Conservation (phyloP, 1,139 yeast species). For the Sugiyamaella novakii region DNA sequence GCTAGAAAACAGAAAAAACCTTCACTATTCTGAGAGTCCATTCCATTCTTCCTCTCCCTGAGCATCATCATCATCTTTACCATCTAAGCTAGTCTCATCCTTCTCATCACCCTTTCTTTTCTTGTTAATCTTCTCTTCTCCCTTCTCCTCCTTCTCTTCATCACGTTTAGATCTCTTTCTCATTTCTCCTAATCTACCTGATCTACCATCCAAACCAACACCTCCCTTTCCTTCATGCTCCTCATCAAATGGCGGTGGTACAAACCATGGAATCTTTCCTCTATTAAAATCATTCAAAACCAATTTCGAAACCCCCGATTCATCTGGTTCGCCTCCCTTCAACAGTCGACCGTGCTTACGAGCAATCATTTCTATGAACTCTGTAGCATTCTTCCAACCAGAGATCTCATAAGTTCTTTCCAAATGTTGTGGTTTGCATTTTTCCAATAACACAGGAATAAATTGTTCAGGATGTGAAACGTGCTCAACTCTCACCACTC, state of each 20-base stretch:
- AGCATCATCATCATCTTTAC: slow-evolving; percentile 14
- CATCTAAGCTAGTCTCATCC: slow-evolving; percentile 26
- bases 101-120: slow-evolving; percentile 29
- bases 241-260: slow-evolving; percentile 71
- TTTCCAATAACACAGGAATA: slow-evolving; percentile 80
- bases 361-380: slow-evolving; percentile 87
- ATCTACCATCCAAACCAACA: slow-evolving; percentile 28
- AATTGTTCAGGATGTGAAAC: slow-evolving; percentile 95
- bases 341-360: slow-evolving; percentile 88
- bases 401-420: slow-evolving; percentile 94
- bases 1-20: neutral
- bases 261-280: slow-evolving; percentile 98
- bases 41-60: slow-evolving; percentile 28
- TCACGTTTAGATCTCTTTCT: slow-evolving; percentile 25
- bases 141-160: slow-evolving; percentile 27
- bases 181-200: slow-evolving; percentile 36
- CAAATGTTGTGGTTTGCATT: slow-evolving; percentile 86
- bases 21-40: slow-evolving; percentile 25
- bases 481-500: slow-evolving; percentile 97
- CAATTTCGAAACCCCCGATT: slow-evolving; percentile 86
- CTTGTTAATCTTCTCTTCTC: slow-evolving; percentile 19
- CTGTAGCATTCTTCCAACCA: slow-evolving; percentile 86
- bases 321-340: slow-evolving; percentile 98
- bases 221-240: slow-evolving; percentile 25
- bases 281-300: slow-evolving; percentile 92